Evolutionary conservation across 768 basidiomycete species (phyloP).

Genomic region (Amyloporia xantha): DNA sequence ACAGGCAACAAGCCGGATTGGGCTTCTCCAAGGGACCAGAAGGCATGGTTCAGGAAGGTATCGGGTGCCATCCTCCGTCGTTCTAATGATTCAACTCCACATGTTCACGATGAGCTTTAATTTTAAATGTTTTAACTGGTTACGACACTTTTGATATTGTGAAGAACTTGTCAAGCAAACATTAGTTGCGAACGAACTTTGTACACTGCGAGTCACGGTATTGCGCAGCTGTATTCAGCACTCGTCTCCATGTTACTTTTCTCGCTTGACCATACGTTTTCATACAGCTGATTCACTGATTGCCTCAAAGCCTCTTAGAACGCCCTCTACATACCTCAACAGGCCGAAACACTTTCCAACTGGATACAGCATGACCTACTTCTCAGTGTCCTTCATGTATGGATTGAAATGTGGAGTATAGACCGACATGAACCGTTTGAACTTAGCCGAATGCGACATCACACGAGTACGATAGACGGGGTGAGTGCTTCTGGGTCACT

Average conservation of each 20-base stretch:
- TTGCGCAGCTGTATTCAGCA: neutral
- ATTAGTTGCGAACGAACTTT: neutral
- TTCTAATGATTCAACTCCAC: neutral
- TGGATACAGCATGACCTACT: too few relatives aligned
- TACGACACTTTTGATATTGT: neutral
- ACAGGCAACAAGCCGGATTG: constrained; percentile 51
- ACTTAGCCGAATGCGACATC: too few relatives aligned
- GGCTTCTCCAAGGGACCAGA: constrained; percentile 55
- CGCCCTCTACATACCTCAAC: too few relatives aligned
- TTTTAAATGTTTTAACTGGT: neutral
- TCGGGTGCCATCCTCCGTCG: constrained; percentile 33
- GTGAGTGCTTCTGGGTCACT: too few relatives aligned
- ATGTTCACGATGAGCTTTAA: neutral
- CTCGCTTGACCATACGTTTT: neutral
- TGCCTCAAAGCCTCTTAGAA: too few relatives aligned
- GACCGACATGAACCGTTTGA: too few relatives aligned
- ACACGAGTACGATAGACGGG: too few relatives aligned
- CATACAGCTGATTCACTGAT: too few relatives aligned
- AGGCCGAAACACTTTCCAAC: too few relatives aligned
- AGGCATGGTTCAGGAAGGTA: constrained; percentile 55
- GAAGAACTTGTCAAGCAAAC: neutral
- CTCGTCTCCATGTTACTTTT: neutral
- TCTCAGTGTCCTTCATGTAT: too few relatives aligned
- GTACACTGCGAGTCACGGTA: constrained; percentile 6
- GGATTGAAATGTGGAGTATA: too few relatives aligned